Evolutionary conservation across 169 alveolate genomes (phyloP).

Genomic region (Eimeria maxima): DNA sequence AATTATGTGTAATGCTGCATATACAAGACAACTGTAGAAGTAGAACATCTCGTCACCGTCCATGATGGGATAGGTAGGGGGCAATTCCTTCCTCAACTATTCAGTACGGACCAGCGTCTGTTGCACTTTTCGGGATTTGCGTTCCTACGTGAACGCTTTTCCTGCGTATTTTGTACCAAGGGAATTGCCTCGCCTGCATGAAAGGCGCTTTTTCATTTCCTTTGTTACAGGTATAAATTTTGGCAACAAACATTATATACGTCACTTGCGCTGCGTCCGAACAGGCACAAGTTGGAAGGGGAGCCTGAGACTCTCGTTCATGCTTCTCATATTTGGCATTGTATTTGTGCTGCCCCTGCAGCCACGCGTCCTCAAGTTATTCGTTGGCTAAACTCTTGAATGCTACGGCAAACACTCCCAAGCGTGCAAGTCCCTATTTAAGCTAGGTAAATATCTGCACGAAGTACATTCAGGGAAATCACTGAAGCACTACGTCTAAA

Average conservation of each 20-base stretch:
- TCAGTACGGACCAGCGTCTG: no score
- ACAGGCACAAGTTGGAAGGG: neutral
- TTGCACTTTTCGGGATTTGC: no score
- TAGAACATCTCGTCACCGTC: neutral
- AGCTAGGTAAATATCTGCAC: neutral
- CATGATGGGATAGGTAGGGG: no score
- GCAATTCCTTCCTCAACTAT: no score
- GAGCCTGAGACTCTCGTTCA: neutral
- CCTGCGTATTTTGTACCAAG: neutral
- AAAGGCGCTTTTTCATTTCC: neutral
- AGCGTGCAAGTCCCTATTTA: neutral
- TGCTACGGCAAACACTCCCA: neutral
- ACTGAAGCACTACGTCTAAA: neutral
- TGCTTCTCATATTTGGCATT: neutral
- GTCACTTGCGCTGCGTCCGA: neutral
- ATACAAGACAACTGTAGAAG: neutral
- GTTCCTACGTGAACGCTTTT: no score
- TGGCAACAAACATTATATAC: neutral
- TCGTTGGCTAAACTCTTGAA: neutral
- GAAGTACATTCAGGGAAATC: neutral
- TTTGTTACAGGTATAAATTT: neutral
- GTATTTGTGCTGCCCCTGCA: neutral
- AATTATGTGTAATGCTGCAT: neutral
- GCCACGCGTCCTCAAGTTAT: neutral
- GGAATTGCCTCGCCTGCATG: neutral